Base-by-base conservation (phyloP, 192 early-diverging fungal species). In the Chytriomyces hyalinus region DNA sequence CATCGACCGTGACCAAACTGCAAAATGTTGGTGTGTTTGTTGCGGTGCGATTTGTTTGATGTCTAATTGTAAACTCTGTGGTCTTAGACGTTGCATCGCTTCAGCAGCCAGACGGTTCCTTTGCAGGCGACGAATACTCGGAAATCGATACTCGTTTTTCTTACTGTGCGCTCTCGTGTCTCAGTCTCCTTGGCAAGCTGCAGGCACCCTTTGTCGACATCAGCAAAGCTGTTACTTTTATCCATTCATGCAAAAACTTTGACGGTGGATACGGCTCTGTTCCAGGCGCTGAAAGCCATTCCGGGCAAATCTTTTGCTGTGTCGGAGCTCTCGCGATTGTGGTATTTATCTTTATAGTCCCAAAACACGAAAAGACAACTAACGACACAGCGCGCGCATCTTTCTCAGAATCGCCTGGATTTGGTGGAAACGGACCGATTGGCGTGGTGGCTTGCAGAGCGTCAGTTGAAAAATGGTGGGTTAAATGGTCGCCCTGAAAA, bases 401-500 rank as follows among this genome's bases (percentile, higher is more conserved):
- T 24, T 64, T 64, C 20, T 49, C 61, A 73, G 72, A 45, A 91
- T 1, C 85, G 86, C 6, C 79, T 98, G 66, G 89, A 98, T 49
- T 74, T 92, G 36, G 88, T 98, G 1, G 94, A 97, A 65, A 80
- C 83, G 6, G 95, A 97, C 59, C 79, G 92, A 45, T 86, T 99
- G 20, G 92, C 92, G 43, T 92, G 92, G 90, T 99, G 97, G 97
- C 84, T 99, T 46, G 91, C 93, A 49, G 96, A 97, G 75, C 88
- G 97, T 61, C 97, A 99, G 83, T 84, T 99, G 20, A 87, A 85
- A 73, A 92, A 89, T 36, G 97, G 97, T 36, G 97, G 97, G 11
- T 82, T 99, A 61, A 99, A 98, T 80, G 97, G 96, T 0, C 88
- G 97, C 28, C 96, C 97, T 2, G 93, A 99, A 82, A 99, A 99